phyloP scores from a whole-genome alignment of 495 filamentous ascomycete genomes.

The Hypoxylon trugodes region DNA sequence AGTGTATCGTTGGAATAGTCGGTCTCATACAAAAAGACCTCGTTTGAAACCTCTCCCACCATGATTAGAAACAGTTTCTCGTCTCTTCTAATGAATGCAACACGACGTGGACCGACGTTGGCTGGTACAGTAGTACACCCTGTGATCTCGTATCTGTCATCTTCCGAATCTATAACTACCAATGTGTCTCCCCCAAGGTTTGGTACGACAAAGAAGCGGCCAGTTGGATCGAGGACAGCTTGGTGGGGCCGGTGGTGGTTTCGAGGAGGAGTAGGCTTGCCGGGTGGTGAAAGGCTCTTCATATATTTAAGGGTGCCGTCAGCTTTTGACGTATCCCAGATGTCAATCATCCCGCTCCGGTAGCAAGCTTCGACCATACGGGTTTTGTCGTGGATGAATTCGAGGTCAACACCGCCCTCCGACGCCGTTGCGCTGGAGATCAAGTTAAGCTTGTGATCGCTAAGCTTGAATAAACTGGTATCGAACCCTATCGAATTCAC shows the following conservation, averaged over 20 bases:
- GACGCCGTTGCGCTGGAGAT: slow-evolving; percentile 20
- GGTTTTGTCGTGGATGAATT: slow-evolving; percentile 41
- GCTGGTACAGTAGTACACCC: slow-evolving; percentile 11
- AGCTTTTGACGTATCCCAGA: slow-evolving; percentile 38
- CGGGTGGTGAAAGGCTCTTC: slow-evolving; percentile 26
- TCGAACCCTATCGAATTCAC: slow-evolving; percentile 25
- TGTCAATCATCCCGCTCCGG: slow-evolving; percentile 32
- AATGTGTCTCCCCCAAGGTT: slow-evolving; percentile 41
- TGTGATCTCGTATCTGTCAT: slow-evolving; percentile 27
- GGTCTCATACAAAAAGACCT: slow-evolving; percentile 36
- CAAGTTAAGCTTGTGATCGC: too few relatives aligned
- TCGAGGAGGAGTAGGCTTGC: not conserved
- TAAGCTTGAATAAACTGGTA: slow-evolving; percentile 21
- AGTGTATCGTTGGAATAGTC: slow-evolving; percentile 31
- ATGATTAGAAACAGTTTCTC: slow-evolving; percentile 34
- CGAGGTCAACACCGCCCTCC: slow-evolving; percentile 37
- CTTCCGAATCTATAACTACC: slow-evolving; percentile 35
- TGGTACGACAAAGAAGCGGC: slow-evolving; percentile 41
- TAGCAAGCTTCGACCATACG: slow-evolving; percentile 39
- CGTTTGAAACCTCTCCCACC: slow-evolving; percentile 37
- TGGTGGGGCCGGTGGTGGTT: slow-evolving; percentile 36
- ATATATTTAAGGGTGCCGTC: slow-evolving; percentile 25
- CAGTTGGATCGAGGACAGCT: slow-evolving; percentile 43
- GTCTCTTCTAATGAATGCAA: slow-evolving; percentile 36
- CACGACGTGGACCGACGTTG: slow-evolving; percentile 34